phyloP scores from a whole-genome alignment of 2,329 filamentous ascomycete species.

The Fusarium sp. region DNA sequence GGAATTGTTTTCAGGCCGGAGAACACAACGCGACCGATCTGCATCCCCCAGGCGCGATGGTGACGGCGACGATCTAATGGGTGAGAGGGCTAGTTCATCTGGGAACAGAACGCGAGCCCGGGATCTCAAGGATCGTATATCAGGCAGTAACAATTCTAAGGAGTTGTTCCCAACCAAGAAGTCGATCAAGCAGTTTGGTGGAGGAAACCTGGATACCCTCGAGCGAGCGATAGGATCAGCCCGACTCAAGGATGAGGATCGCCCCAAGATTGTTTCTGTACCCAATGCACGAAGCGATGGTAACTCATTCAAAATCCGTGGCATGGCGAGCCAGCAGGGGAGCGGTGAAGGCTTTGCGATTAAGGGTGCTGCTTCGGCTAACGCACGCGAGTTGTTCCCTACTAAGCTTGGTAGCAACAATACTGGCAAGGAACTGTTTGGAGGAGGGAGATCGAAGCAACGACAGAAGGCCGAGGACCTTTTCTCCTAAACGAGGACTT shows the following conservation, averaged over 20 bases:
- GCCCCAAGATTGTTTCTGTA: slow-evolving; percentile 69
- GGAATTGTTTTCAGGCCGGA: slow-evolving; percentile 70
- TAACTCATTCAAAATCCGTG: slow-evolving; percentile 70
- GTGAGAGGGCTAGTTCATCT: slow-evolving; percentile 47
- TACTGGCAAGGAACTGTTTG: slow-evolving; percentile 76
- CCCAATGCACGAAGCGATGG: slow-evolving; percentile 56
- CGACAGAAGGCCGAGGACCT: slow-evolving; percentile 79
- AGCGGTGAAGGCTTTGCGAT: slow-evolving; percentile 69
- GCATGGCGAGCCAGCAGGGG: slow-evolving; percentile 61
- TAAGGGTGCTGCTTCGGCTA: slow-evolving; percentile 65
- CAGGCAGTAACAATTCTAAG: slow-evolving; percentile 48
- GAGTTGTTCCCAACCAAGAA: slow-evolving; percentile 56
- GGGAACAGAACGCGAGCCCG: slow-evolving; percentile 52
- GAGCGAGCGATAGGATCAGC: slow-evolving; percentile 55
- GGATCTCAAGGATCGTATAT: slow-evolving; percentile 50
- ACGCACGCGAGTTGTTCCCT: slow-evolving; percentile 76
- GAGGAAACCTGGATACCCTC: slow-evolving; percentile 53
- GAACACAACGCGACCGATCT: slow-evolving; percentile 59
- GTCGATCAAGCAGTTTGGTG: slow-evolving; percentile 39
- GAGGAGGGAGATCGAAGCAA: slow-evolving; percentile 62
- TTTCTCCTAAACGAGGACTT: slow-evolving; percentile 69
- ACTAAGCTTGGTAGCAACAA: slow-evolving; percentile 68
- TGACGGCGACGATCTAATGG: slow-evolving; percentile 57
- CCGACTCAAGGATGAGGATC: slow-evolving; percentile 52
- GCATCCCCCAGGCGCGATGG: slow-evolving; percentile 62